Evolutionary conservation across 106 monocot species (phyloP), one percentile per base, ranked within the genome.

Genomic region (Cymbidium sinense): DNA sequence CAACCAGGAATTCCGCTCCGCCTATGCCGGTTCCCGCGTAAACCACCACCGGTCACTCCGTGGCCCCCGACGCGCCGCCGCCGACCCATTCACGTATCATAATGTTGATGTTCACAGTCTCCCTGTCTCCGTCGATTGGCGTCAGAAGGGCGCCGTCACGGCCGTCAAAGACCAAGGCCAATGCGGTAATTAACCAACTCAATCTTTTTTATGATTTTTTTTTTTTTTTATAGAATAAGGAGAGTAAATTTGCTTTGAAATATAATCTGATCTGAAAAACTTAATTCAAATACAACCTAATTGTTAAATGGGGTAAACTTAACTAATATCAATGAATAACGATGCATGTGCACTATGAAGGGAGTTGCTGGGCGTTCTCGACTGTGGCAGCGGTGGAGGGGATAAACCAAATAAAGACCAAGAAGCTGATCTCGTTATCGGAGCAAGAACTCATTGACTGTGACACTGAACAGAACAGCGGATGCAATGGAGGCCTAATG

Each of bases 321-420:
- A n/a, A 39, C 7, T 39, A 39, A 39, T 39, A 39, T 7, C 37
- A n/a, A n/a, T 39, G 37, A 39, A 4, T 39, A 7, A 43, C 9
- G 43, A 43, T 43, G 0, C 9, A 43, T 43, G 10, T 43, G 10
- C 10, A n/a, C 41, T 33, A 47, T 73, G 33, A 9, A 94, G 94
- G 94, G 50, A 91, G 94, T 54, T 89, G 94, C 77, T 95, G 94
- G 94, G 94, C 94, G 1, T 95, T 95, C 81, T 91, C 94, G 5
- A 70, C 94, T 3, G 78, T 89, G 51, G 89, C 84, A 1, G 91
- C 91, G 0, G 87, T 95, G 0, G 94, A 95, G 71, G 87, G 94
- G 2, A 86, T 95, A 18, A 95, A 95, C 79, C 70, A 86, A 77
- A 91, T 95, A 21, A 86, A 87, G 7, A 89, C 94, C 0, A 86